Conservation (phyloP, 306 rosid species). For the Vigna angularis region DNA sequence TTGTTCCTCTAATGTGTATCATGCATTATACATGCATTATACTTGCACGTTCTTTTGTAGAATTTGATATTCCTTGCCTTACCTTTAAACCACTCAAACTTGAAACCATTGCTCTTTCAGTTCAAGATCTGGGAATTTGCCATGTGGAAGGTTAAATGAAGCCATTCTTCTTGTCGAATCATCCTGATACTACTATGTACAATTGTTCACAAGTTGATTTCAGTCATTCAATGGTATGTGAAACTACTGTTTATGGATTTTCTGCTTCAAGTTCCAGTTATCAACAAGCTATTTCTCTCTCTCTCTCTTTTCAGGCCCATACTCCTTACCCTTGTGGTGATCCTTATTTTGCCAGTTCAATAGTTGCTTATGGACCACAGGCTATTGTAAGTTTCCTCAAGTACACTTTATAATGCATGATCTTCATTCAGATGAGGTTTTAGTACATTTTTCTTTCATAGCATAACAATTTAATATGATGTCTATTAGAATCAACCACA, state of each 20-base stretch:
- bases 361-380: slow-evolving; percentile 63
- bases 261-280: slow-evolving; percentile 33
- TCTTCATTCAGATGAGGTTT: neutral
- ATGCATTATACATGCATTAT: neutral
- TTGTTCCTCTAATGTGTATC: neutral
- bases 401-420: neutral
- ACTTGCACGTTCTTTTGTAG: neutral
- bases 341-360: slow-evolving; percentile 60
- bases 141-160: slow-evolving; percentile 57
- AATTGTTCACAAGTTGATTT: slow-evolving; percentile 57
- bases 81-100: slow-evolving; percentile 20
- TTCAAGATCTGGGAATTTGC: slow-evolving; percentile 52
- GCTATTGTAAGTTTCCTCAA: slow-evolving; percentile 61
- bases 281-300: slow-evolving; percentile 32
- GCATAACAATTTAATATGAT: neutral
- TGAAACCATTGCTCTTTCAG: slow-evolving; percentile 40
- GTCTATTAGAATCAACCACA: slow-evolving; percentile 50
- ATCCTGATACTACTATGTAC: slow-evolving; percentile 51
- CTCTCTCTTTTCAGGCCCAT: slow-evolving; percentile 54
- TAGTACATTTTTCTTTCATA: neutral
- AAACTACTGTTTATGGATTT: slow-evolving; percentile 38
- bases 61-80: neutral
- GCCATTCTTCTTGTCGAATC: slow-evolving; percentile 52
- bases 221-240: slow-evolving; percentile 61
- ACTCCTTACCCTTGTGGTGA: slow-evolving; percentile 63